Evolutionary conservation across 1,284 basidiomycete species (phyloP), one percentile per base, ranked within the genome.

Genomic region (Ceratobasidium sp.): DNA sequence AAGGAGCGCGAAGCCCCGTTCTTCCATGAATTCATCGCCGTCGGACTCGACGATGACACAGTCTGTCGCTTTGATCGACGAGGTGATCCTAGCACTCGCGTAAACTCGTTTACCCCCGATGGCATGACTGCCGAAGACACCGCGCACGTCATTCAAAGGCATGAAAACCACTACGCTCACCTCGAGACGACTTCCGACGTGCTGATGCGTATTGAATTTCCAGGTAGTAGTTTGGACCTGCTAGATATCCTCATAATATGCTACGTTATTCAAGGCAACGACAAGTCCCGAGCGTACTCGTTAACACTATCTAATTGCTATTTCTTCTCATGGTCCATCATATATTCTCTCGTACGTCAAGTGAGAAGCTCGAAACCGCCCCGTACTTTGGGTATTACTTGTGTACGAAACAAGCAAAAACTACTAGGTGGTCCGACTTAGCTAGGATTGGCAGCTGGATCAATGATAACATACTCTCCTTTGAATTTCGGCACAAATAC

Each of bases 21-120:
- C 53, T 20, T 31, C 20, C 58, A 61, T 28, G 28, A 61, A 28
- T 61, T 31, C 13, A 61, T 61, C 28, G 58, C 33, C 15, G 4
- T 61, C 28, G 58, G 33, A 20, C n/a, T 61, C 42, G 20, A 49
- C 42, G 28, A 33, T 26, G n/a, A 45, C 20, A 45, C 39, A 10
- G 42, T 66, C 42, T 66, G 64, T 49, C 64, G 64, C 17, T 66
- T 66, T 31, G 64, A 66, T 31, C 64, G 64, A 2, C 37, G 64
- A 45, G 64, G 39, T 26, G 39, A 47, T 5, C 26, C 26, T 11
- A 5, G 7, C 3, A 47, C 23, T 26, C 64, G 64, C 6, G 39
- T n/a, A n/a, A 45, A 49, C 33, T n/a, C 42, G 23, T 45, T 66
- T n/a, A 49, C 23, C 10, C 26, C 23, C 8, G 42, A 66, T 20